A percentile compares a stretch with the other conserved stretches of the same genome.
phyloP scores from a whole-genome alignment of 495 filamentous ascomycete genomes.

The Podospora pseudoanserina region DNA sequence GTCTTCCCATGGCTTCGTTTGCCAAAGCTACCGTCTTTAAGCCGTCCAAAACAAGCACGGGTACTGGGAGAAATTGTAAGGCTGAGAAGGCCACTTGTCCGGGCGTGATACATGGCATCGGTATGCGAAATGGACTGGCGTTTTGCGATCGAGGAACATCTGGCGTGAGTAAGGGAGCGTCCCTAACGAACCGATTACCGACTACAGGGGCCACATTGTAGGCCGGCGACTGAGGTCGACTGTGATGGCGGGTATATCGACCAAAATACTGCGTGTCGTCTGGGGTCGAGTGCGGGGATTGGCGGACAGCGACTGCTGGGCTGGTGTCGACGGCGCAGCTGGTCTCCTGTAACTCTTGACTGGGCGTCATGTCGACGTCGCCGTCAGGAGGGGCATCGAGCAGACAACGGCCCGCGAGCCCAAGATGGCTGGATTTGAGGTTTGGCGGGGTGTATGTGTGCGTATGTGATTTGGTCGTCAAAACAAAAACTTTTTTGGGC shows the following conservation, averaged over 20 bases:
- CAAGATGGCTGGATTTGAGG: background rate
- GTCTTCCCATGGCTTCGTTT: conserved; percentile 65
- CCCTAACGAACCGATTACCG: conserved; percentile 11
- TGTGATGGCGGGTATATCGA: background rate
- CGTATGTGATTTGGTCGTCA: background rate
- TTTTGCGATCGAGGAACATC: conserved; percentile 20
- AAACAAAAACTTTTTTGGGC: background rate
- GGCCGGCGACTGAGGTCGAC: background rate
- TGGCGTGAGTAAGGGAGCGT: conserved; percentile 4
- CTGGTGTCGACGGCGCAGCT: conserved; percentile 80
- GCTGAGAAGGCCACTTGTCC: conserved; percentile 57
- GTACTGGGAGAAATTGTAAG: conserved; percentile 66
- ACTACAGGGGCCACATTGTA: background rate
- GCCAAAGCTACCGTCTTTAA: conserved; percentile 63
- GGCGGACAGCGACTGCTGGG: conserved; percentile 34
- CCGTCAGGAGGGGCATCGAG: conserved; percentile 1
- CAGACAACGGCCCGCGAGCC: conserved; percentile 1
- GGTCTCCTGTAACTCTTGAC: conserved; percentile 82
- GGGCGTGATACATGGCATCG: conserved; percentile 38
- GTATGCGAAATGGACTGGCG: conserved; percentile 36
- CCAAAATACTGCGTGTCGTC: background rate
- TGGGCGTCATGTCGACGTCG: conserved; percentile 46
- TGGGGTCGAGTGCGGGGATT: background rate
- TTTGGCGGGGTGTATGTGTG: background rate
- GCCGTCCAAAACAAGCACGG: conserved; percentile 58